Base-by-base conservation (phyloP, 2,329 filamentous ascomycete species). In the Lasiodiplodia sp. region DNA sequence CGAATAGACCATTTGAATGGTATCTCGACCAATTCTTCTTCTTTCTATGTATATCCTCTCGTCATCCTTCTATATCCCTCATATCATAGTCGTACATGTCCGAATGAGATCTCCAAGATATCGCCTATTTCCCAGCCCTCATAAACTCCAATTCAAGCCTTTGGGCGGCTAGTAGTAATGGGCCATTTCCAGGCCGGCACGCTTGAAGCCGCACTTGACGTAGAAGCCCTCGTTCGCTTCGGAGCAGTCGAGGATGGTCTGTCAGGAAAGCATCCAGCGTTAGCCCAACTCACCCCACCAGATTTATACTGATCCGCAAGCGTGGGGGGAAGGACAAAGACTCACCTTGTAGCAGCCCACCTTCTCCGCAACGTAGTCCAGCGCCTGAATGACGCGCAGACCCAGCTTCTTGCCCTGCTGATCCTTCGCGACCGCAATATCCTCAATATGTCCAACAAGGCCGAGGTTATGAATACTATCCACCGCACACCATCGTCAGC, bases 401-500 rank as follows among this genome's bases (percentile, higher is more conserved):
- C 96, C 96, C 53, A 98, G 86, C 83, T 97, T 97, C 88, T 98
- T 97, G 74, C 96, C 96, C 82, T 98, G 96, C 83, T 98, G 94
- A 75, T 96, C 92, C 82, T 94, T 94, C 72, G 92, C 90, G 47
- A 99, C 94, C 21, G 95, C 94, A 78, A 99, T 97, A 79, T 99
- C 96, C 81, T 98, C 96, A 81, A 98, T 97, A 82, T 98, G 96
- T 14, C 95, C 96, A 31, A 97, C 95, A 25, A 91, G 83, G 63
- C 92, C 92, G 55, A 96, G 87, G 73, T 88, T 88, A 79, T 95
- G 92, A 74, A 96, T 94, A 79, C 78, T 81, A 69, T n/a, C 16
- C 44, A 12, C 16, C 18, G 7, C 44, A 11, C 44, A n/a, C 2
- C n/a, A 23, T 7, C 25, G 38, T 49, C 38, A 63, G 37, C 40